Percentiles rank a stretch among this genome's conserved stretches.
phyloP scores from a whole-genome alignment of 495 filamentous ascomycete species.

The Xylona heveae region DNA sequence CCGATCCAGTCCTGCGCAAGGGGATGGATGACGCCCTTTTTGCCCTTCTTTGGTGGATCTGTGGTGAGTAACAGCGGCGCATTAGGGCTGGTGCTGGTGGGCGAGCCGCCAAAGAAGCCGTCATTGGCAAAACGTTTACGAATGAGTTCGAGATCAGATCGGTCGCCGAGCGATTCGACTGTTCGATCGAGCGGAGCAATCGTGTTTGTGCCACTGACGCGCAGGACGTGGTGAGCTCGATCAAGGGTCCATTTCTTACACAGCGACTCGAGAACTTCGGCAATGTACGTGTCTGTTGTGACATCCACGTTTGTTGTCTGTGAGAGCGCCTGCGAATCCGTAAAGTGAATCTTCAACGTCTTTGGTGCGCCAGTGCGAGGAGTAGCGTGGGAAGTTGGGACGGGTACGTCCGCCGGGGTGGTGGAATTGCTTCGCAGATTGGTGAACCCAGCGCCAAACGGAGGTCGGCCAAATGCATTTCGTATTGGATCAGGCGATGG shows the following conservation, averaged over 20 bases:
- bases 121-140: conserved; percentile 69
- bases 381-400: conserved; percentile 27
- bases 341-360: conserved; percentile 66
- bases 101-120: conserved; percentile 57
- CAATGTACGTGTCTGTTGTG: conserved; percentile 83
- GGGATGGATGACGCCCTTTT: conserved; percentile 38
- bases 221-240: conserved; percentile 73
- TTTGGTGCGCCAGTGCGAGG: conserved; percentile 60
- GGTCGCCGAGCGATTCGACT: conserved; percentile 69
- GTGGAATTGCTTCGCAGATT: conserved; percentile 12
- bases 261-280: conserved; percentile 76
- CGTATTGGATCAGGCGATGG: too few relatives aligned
- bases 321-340: conserved; percentile 41
- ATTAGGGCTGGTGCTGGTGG: conserved; percentile 63
- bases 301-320: conserved; percentile 54
- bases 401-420: conserved; percentile 18
- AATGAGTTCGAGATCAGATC: conserved; percentile 68
- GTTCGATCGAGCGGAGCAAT: conserved; percentile 71
- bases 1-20: conserved; percentile 43
- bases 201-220: conserved; percentile 65
- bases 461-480: too few relatives aligned
- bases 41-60: conserved; percentile 13
- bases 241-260: conserved; percentile 80
- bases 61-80: conserved; percentile 41
- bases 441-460: conserved; percentile 16